These are phyloP conservation scores for Nidularia sp. DNA, from an alignment of 768 basidiomycete genomes.

Conservation along the genomic window DNA sequence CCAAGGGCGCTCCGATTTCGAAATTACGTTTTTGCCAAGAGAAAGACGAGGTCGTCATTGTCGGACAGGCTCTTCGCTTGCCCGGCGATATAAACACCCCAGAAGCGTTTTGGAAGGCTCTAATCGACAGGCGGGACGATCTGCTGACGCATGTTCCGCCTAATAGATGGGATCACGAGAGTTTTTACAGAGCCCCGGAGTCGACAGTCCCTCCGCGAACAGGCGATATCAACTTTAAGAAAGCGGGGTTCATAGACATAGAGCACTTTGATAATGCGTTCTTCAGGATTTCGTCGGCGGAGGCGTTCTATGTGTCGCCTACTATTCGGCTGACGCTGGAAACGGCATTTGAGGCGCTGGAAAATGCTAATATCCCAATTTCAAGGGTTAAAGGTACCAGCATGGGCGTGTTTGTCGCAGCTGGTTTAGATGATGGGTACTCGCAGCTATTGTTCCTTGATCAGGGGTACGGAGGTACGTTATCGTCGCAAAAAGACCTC, in stretches of 20 bases:
- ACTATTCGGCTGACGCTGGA: conserved; percentile 26
- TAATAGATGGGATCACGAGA: conserved; percentile 30
- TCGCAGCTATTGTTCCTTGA: conserved; percentile 21
- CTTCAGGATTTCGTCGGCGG: conserved; percentile 28
- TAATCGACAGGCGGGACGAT: conserved; percentile 24
- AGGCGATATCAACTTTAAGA: conserved; percentile 24
- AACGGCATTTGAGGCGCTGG: conserved; percentile 28
- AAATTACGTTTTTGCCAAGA: not conserved
- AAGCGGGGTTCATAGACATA: conserved; percentile 26
- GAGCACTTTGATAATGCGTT: conserved; percentile 27
- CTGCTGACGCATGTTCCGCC: conserved; percentile 22
- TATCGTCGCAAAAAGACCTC: not conserved
- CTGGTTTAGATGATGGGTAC: conserved; percentile 26
- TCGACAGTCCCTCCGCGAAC: conserved; percentile 17
- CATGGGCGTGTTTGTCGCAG: conserved; percentile 27
- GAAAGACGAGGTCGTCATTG: conserved; percentile 27
- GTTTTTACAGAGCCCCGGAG: conserved; percentile 20
- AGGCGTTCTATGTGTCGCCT: conserved; percentile 26
- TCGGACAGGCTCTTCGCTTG: conserved; percentile 28
- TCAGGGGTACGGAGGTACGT: conserved; percentile 24
- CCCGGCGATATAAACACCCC: conserved; percentile 26
- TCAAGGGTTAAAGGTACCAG: conserved; percentile 25
- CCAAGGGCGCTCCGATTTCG: not conserved
- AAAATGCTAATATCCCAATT: conserved; percentile 28
- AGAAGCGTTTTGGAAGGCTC: conserved; percentile 25